Base-by-base conservation (phyloP, 1,139 yeast species). In the Pichia inconspicua region DNA sequence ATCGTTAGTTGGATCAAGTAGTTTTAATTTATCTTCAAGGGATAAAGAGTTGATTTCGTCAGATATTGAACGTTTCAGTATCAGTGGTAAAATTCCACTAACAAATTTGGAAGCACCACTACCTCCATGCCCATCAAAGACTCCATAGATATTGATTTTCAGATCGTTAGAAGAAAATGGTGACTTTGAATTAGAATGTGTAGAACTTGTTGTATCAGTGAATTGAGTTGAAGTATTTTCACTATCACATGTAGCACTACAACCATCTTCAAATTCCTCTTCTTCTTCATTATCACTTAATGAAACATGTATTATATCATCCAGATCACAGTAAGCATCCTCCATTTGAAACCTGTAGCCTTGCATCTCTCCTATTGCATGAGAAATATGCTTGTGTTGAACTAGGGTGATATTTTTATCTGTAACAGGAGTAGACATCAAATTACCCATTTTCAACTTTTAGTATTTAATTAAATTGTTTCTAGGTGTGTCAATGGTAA, bases 91-190 rank as follows among this genome's bases (percentile, higher is more conserved):
- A 28, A 64, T 65, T n/a, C 71, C 71, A 40, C 80, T 71, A 4
- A 84, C 67, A 55, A 69, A 77, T 41, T 72, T 73, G 1, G 90
- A 80, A 38, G 85, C 74, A 32, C 73, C 72, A 15, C 74, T 71
- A 19, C 90, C 90, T 2, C 94, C 94, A 62, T 84, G 94, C 4
- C 94, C 94, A 63, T 84, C 94, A 64, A 82, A 84, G 4, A 84
- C 85, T 0, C 83, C 88, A 62, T 81, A 82, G 9, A 84, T 72
- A 39, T 82, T 80, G 39, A 83, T 60, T 40, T 64, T 64, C 28
- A 68, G 41, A 11, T 51, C 31, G 5, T 44, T 44, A 3, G 37
- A 17, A 17, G 19, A 15, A 15, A 22, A 34, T 15, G 15, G 37
- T 14, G n/a, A 15, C 12, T 36, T 19, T 37, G 40, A 7, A 2